phyloP scores from a whole-genome alignment of 2,329 filamentous ascomycete genomes.

The Aspergillus pseudoviridinutans region DNA sequence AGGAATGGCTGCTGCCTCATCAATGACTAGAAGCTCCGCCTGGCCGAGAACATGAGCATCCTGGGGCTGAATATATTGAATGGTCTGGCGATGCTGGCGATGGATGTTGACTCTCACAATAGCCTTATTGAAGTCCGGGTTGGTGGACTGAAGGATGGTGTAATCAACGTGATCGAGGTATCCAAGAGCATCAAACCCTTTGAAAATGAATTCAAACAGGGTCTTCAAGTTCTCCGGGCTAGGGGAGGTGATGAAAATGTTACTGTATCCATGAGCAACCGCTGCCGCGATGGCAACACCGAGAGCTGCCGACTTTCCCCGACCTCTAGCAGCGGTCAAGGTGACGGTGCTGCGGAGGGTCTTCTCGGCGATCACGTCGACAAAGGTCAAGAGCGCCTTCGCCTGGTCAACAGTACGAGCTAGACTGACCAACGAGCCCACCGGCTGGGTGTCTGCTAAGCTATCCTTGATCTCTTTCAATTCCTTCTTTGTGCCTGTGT shows the following conservation, averaged over 20 bases:
- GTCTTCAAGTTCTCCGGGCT: constrained; percentile 99
- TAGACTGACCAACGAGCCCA: constrained; percentile 77
- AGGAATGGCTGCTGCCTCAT: constrained; percentile 95
- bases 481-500: constrained; percentile 67
- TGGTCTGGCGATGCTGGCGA: constrained; percentile 90
- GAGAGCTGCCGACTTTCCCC: constrained; percentile 93
- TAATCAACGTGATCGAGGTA: constrained; percentile 97
- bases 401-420: constrained; percentile 93
- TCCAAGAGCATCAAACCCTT: constrained; percentile 89
- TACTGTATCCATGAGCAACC: constrained; percentile 93
- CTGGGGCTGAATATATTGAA: constrained; percentile 96
- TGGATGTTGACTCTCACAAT: constrained; percentile 97
- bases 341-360: constrained; percentile 90
- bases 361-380: constrained; percentile 94
- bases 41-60: constrained; percentile 93
- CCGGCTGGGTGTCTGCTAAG: constrained; percentile 76
- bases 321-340: constrained; percentile 86
- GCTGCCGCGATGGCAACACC: constrained; percentile 93
- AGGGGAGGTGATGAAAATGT: constrained; percentile 97
- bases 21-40: constrained; percentile 91
- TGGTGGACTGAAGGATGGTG: constrained; percentile 95
- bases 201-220: constrained; percentile 96
- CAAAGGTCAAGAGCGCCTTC: constrained; percentile 93
- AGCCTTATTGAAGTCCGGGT: constrained; percentile 98
- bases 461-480: constrained; percentile 84